phyloP scores from a whole-genome alignment of 768 basidiomycete species.

The Pulveroboletus sp. region DNA sequence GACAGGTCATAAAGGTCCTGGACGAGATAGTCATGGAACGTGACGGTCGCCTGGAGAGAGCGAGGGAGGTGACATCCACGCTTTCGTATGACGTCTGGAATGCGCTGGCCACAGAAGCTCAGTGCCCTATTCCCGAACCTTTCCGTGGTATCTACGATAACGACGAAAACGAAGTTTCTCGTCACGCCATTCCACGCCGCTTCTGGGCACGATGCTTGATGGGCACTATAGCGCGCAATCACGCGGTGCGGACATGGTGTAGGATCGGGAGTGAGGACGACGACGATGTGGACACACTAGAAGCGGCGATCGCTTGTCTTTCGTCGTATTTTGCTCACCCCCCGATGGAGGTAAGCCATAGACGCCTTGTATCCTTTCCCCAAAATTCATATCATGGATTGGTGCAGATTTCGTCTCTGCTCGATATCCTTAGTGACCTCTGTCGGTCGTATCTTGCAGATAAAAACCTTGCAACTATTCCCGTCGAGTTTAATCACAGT shows the following conservation, averaged over 20 bases:
- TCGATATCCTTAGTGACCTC: conserved; percentile 36
- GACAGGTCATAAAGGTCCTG: conserved; percentile 36
- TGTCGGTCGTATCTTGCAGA: conserved; percentile 39
- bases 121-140: conserved; percentile 31
- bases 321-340: conserved; percentile 50
- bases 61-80: conserved; percentile 34
- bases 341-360: conserved; percentile 36
- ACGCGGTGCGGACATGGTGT: conserved; percentile 40
- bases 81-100: conserved; percentile 56
- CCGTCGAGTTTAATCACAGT: conserved; percentile 30
- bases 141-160: conserved; percentile 19
- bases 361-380: neutral
- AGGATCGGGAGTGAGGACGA: conserved; percentile 8
- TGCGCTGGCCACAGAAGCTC: conserved; percentile 38
- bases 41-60: conserved; percentile 36
- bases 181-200: conserved; percentile 37
- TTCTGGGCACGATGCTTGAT: conserved; percentile 50
- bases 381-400: neutral
- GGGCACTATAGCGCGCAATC: conserved; percentile 39
- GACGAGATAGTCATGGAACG: conserved; percentile 37
- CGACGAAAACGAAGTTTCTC: conserved; percentile 6
- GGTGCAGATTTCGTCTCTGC: conserved; percentile 35
- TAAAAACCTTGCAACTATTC: conserved; percentile 26
- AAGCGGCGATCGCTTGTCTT: conserved; percentile 43
- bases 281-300: conserved; percentile 31